Conservation (phyloP, 192 early-diverging fungal species). For the Linnemannia schmuckeri region DNA sequence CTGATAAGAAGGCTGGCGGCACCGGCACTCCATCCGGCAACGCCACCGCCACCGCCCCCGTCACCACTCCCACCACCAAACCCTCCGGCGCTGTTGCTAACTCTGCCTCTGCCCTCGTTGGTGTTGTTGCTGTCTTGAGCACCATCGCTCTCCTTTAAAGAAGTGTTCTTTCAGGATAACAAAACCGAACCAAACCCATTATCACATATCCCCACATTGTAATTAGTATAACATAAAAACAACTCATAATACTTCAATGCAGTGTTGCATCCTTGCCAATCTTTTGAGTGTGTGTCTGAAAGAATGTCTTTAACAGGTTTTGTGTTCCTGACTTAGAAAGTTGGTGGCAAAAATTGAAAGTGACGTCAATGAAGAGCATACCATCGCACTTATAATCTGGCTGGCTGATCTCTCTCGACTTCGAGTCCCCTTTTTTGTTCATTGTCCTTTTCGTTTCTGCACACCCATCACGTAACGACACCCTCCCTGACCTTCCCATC, state of each 20-base stretch:
- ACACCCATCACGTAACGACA: background rate
- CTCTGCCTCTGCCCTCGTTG: constrained; percentile 22
- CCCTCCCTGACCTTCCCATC: background rate
- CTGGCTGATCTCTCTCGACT: no score
- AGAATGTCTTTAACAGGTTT: no score
- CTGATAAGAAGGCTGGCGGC: background rate
- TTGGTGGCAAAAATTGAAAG: background rate
- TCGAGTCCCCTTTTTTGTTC: background rate
- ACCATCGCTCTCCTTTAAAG: constrained; percentile 26
- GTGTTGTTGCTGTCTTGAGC: constrained; percentile 13
- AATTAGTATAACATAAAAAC: constrained; percentile 6
- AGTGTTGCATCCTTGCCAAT: background rate
- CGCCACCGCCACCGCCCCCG: background rate
- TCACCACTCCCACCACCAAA: background rate
- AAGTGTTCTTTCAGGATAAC: background rate
- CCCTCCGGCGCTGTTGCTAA: constrained; percentile 1
- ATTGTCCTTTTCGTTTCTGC: background rate
- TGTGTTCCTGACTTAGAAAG: no score
- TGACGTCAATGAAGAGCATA: background rate
- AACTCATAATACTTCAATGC: background rate
- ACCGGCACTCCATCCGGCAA: background rate
- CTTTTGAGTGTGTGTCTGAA: background rate
- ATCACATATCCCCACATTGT: background rate
- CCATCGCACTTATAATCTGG: no score
- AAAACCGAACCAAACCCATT: background rate